These are phyloP conservation scores for Epichloe brachyelytri DNA, from an alignment of 2,329 filamentous ascomycete genomes.

Conservation along the genomic window DNA sequence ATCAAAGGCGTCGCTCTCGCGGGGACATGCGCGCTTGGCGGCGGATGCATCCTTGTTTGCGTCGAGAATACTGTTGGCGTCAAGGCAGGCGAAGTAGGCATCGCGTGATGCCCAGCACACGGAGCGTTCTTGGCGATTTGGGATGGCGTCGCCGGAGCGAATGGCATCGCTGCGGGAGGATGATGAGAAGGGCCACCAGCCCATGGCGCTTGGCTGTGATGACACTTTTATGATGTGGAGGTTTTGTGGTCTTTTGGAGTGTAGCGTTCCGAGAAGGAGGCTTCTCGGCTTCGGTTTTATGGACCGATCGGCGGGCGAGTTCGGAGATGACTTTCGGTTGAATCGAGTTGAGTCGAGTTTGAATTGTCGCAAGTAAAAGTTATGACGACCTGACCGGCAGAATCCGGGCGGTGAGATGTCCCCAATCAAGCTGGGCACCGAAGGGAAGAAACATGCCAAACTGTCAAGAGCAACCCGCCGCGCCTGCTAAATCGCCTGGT, in stretches of 20 bases:
- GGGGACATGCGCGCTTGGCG: conserved; percentile 25
- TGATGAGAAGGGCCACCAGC: conserved; percentile 32
- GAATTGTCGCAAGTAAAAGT: not conserved
- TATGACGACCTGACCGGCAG: not conserved
- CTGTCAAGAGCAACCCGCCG: not conserved
- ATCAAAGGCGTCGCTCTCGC: conserved; percentile 50
- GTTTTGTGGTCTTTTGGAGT: not conserved
- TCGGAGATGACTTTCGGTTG: too few relatives aligned
- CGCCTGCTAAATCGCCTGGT: too few relatives aligned
- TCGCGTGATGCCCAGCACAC: conserved; percentile 87
- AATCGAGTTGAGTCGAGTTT: not conserved
- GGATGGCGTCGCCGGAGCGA: conserved; percentile 47
- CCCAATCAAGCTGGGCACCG: not conserved
- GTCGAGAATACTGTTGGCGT: conserved; percentile 71
- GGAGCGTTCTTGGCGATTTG: conserved; percentile 69
- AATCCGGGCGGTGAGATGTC: not conserved
- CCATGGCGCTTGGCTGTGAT: conserved; percentile 20
- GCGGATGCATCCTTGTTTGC: conserved; percentile 30
- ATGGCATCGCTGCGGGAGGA: conserved; percentile 37
- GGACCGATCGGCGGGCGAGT: too few relatives aligned
- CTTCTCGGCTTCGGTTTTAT: too few relatives aligned
- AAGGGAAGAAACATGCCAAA: not conserved
- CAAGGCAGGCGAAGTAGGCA: conserved; percentile 76
- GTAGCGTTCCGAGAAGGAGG: too few relatives aligned
- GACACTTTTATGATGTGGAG: not conserved